phyloP scores from a whole-genome alignment of 2,329 filamentous ascomycete genomes.

The Septoria linicola region DNA sequence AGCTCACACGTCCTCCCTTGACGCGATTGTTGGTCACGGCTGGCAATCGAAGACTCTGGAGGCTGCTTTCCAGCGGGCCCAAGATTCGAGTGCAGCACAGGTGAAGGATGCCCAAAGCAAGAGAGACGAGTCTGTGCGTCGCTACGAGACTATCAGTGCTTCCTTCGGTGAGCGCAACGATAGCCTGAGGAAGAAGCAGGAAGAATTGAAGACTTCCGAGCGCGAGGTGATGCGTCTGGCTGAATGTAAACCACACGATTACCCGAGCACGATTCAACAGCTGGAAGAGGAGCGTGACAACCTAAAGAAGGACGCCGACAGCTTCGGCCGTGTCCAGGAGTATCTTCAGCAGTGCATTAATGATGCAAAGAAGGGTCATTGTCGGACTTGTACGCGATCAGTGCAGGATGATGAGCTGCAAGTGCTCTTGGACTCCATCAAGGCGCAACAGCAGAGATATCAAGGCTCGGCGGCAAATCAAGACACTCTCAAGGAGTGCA shows the following conservation, averaged over 20 bases:
- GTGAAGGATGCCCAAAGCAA: constrained; percentile 66
- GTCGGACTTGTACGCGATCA: constrained; percentile 70
- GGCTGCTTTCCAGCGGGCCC: constrained; percentile 62
- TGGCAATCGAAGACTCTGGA: constrained; percentile 75
- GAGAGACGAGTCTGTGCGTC: constrained; percentile 71
- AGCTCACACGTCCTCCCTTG: constrained; percentile 71
- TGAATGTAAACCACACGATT: constrained; percentile 54
- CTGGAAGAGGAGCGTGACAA: constrained; percentile 48
- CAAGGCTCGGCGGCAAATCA: constrained; percentile 15
- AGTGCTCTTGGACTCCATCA: constrained; percentile 66
- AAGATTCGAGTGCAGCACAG: constrained; percentile 58
- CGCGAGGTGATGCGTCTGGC: constrained; percentile 52
- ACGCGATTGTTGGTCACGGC: constrained; percentile 59
- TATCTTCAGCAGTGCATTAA: constrained; percentile 33
- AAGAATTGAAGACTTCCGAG: constrained; percentile 55
- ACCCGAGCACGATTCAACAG: constrained; percentile 54
- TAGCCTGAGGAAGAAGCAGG: constrained; percentile 62
- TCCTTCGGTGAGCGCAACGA: constrained; percentile 65
- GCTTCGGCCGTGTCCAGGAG: constrained; percentile 23
- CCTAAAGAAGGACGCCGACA: constrained; percentile 57
- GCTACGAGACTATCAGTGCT: constrained; percentile 68
- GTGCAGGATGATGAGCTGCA: constrained; percentile 63
- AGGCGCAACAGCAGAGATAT: constrained; percentile 37
- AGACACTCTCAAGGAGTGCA: constrained; percentile 55
- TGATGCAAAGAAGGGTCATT: constrained; percentile 66